Percentiles rank a stretch among this genome's conserved stretches.
phyloP scores from a whole-genome alignment of 805 yeast species.

The Lachancea dasiensis region DNA sequence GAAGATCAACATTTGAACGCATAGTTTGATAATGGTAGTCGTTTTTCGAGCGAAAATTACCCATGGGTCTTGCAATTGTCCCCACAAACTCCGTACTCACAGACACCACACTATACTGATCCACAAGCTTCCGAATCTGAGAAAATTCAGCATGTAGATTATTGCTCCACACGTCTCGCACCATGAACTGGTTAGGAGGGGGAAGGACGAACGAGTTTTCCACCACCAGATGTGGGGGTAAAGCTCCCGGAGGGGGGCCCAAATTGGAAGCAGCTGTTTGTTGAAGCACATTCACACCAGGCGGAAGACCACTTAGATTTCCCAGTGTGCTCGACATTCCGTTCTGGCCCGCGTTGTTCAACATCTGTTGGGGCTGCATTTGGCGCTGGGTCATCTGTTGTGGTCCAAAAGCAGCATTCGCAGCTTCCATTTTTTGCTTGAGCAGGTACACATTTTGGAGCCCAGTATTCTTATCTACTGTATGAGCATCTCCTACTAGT shows the following conservation, averaged over 20 bases:
- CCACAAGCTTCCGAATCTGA: constrained; percentile 51
- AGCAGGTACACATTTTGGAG: constrained; percentile 22
- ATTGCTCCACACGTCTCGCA: constrained; percentile 68
- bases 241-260: constrained; percentile 8
- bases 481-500: constrained; percentile 15
- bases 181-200: constrained; percentile 36
- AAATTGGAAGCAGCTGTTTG: constrained; percentile 20
- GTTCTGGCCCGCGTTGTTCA: constrained; percentile 8
- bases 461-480: constrained; percentile 15
- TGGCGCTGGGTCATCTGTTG: constrained; percentile 17
- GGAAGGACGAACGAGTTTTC: constrained; percentile 20
- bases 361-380: constrained; percentile 16
- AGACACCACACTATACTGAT: constrained; percentile 49
- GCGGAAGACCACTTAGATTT: constrained; percentile 20
- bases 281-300: constrained; percentile 25
- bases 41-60: constrained; percentile 78
- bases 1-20: constrained; percentile 82
- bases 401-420: constrained; percentile 14
- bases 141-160: constrained; percentile 65
- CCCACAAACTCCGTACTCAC: constrained; percentile 95
- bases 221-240: constrained; percentile 8
- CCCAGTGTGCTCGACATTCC: constrained; percentile 10
- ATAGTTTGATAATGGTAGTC: constrained; percentile 96
- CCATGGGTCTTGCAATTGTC: constrained; percentile 91
- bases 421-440: constrained; percentile 27